Percentiles rank a stretch among this genome's conserved stretches.
Evolutionary conservation across 306 rosid species (phyloP).

Genomic region (Gastrolobium bilobum): DNA sequence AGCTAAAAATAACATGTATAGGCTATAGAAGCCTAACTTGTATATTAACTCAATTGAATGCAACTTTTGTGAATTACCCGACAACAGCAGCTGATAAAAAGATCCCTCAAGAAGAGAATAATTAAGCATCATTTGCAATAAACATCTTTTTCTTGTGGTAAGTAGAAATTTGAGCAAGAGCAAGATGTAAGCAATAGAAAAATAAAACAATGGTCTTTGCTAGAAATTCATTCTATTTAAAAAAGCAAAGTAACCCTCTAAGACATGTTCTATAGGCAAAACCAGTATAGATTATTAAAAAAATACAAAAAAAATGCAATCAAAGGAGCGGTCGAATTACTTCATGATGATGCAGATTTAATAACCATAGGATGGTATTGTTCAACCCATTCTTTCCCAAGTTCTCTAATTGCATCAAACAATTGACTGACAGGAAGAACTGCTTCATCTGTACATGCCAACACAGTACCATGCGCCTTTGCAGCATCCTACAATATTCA

Average conservation of each 20-base stretch:
- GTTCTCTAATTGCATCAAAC: conserved; percentile 55
- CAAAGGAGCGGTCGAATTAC: conserved; percentile 49
- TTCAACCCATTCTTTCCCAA: conserved; percentile 52
- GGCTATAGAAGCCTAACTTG: neutral
- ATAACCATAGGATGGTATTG: conserved; percentile 64
- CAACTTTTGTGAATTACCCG: neutral
- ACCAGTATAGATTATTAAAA: neutral
- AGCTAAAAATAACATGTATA: neutral
- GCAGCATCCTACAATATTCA: conserved; percentile 56
- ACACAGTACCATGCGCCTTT: conserved; percentile 49
- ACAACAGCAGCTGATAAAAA: neutral
- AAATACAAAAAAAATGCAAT: neutral
- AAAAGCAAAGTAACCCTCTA: neutral
- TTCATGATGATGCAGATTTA: conserved; percentile 64
- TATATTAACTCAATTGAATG: neutral
- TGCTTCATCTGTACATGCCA: conserved; percentile 76
- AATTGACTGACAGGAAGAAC: conserved; percentile 63
- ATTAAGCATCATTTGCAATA: conserved; percentile 4
- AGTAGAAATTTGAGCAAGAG: neutral
- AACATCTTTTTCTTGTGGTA: neutral
- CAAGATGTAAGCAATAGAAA: conserved; percentile 12
- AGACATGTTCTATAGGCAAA: neutral
- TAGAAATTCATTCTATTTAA: neutral
- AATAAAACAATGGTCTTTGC: neutral
- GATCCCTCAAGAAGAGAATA: neutral